Evolutionary conservation across 805 yeast species (phyloP), one percentile per base, ranked within the genome.

Genomic region (Brettanomyces nanus): DNA sequence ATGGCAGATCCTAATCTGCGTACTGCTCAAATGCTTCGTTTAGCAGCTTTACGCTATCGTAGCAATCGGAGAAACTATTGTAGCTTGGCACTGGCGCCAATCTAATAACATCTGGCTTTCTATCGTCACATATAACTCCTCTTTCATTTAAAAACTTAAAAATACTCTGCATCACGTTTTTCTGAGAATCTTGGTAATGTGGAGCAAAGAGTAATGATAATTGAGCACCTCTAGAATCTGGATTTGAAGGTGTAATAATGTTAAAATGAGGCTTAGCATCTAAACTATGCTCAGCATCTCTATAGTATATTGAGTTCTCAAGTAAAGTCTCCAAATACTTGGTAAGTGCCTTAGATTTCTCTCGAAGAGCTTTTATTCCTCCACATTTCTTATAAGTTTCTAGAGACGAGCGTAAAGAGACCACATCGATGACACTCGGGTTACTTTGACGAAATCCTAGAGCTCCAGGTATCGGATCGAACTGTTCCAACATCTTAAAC

Each of bases 101-200:
- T 41, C 97, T 66, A 28, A 90, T 76, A n/a, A 87, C 97, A 53
- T 78, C 77, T 1, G 97, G 97, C 53, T 85, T 69, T 54, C 97
- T 70, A 53, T 89, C 95, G 56, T 89, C 97, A 40, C 85, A 82
- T 19, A 89, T 73, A 2, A 85, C 75, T 3, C 86, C 96, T 4
- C 58, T 46, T 9, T 65, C 51, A 44, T 64, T 69, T 44, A 89
- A 53, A 42, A 65, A 62, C 2, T 52, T 47, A 41, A 72, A 69
- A 3, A 85, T 76, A 18, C 54, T 51, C 39, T 73, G 79, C 95
- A 87, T 86, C 2, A 73, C 58, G 29, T 73, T 69, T 6, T 52
- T 41, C n/a, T 49, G 43, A 4, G 41, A 33, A 4, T 57, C 62
- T 4, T 62, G 65, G 6, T 58, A 41, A 35, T 65, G 66, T 0